phyloP scores from a whole-genome alignment of 2,329 filamentous ascomycete species.

The Colletotrichum costaricense region DNA sequence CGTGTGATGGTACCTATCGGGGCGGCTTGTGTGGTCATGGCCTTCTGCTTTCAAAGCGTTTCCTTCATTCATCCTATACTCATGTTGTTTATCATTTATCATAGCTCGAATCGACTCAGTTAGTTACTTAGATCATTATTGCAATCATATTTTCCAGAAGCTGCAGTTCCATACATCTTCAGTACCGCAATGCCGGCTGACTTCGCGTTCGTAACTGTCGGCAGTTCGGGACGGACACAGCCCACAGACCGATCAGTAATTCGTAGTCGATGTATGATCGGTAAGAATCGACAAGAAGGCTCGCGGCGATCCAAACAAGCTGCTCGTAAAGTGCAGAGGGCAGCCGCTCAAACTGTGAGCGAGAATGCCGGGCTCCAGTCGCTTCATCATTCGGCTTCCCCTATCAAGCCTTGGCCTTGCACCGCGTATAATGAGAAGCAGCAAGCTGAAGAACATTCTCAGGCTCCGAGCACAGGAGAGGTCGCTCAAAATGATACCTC shows the following conservation, averaged over 20 bases:
- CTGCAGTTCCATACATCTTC: background rate
- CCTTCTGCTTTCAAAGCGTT: background rate
- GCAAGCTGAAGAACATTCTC: background rate
- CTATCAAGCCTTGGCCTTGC: background rate
- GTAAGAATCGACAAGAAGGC: conserved; percentile 2
- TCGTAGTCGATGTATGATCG: conserved; percentile 16
- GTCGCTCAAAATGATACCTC: background rate
- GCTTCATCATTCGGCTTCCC: background rate
- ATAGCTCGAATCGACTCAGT: background rate
- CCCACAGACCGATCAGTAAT: conserved; percentile 10
- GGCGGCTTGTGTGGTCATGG: background rate
- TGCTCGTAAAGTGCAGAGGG: background rate
- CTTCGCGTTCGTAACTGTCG: background rate
- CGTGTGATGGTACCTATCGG: background rate
- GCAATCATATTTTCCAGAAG: background rate
- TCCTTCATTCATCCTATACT: background rate
- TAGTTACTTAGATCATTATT: background rate
- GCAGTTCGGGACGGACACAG: background rate
- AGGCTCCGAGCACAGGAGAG: background rate
- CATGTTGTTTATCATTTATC: background rate
- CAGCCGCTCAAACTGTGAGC: background rate
- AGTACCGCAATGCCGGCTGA: background rate
- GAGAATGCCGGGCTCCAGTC: background rate
- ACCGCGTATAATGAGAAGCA: background rate
- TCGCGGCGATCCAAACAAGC: background rate